Conservation (phyloP, 257 asterid species). For the Haberlea rhodopensis region DNA sequence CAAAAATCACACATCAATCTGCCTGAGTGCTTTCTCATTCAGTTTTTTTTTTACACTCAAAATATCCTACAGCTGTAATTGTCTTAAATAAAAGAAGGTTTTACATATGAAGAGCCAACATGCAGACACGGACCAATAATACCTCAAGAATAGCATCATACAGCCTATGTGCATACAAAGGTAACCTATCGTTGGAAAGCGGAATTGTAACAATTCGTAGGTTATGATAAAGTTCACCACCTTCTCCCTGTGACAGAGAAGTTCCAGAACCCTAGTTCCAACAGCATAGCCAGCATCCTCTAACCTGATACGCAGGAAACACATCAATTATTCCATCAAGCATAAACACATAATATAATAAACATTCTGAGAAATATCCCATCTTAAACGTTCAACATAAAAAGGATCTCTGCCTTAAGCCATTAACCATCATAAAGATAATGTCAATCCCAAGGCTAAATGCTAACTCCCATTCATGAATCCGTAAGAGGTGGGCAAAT, state of each 20-base stretch:
- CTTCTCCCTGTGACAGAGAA: constrained; percentile 84
- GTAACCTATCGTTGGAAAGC: neutral
- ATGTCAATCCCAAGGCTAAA: neutral
- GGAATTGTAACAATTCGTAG: constrained; percentile 1
- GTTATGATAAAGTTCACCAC: constrained; percentile 30
- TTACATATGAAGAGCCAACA: neutral
- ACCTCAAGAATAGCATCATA: constrained; percentile 1
- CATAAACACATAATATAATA: neutral
- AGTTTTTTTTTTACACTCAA: neutral
- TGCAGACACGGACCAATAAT: neutral
- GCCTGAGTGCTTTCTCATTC: neutral
- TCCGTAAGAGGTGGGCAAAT: neutral
- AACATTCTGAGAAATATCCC: too few species aligned
- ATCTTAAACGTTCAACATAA: neutral
- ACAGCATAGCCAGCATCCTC: constrained; percentile 89
- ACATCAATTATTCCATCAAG: neutral
- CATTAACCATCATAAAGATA: neutral
- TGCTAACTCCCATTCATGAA: neutral
- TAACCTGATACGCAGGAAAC: constrained; percentile 43
- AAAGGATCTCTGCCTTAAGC: neutral
- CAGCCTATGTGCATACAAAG: neutral
- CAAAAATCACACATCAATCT: neutral
- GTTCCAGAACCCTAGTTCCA: constrained; percentile 77
- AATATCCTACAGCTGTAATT: neutral
- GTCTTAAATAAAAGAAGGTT: neutral